These are phyloP conservation scores for Cordyceps tenuipes DNA, from an alignment of 2,329 filamentous ascomycete genomes.

Conservation along the genomic window DNA sequence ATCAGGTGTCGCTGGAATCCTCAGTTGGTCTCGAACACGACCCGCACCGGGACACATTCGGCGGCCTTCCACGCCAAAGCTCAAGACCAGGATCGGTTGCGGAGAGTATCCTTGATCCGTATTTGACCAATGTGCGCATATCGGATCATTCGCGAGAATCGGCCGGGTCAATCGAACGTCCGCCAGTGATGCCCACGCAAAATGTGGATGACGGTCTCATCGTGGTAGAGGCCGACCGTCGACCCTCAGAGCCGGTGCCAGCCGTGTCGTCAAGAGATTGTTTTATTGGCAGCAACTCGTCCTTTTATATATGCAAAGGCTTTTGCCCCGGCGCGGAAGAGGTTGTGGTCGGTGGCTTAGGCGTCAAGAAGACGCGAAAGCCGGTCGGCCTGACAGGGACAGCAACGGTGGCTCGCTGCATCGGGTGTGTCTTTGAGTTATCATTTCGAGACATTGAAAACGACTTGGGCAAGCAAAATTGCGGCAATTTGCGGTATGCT, in stretches of 20 bases:
- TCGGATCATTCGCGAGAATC: constrained; percentile 5
- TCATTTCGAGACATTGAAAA: constrained; percentile 44
- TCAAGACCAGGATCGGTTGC: constrained; percentile 5
- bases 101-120: constrained; percentile 9
- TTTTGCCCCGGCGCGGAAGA: constrained; percentile 49
- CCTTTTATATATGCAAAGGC: constrained; percentile 44
- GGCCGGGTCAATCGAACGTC: background rate
- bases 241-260: background rate
- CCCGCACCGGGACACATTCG: constrained; percentile 1
- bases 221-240: constrained; percentile 15
- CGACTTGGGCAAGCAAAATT: constrained; percentile 40
- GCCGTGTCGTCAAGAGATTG: constrained; percentile 25
- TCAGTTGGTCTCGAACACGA: background rate
- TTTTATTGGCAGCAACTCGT: constrained; percentile 36
- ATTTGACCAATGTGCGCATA: background rate
- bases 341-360: constrained; percentile 37
- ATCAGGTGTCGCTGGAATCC: constrained; percentile 9
- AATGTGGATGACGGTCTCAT: constrained; percentile 17
- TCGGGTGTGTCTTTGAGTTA: constrained; percentile 44
- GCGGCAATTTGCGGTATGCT: constrained; percentile 38
- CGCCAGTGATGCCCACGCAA: background rate
- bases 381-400: constrained; percentile 37
- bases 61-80: background rate
- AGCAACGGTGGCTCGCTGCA: constrained; percentile 41
- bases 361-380: constrained; percentile 43